A percentile compares a stretch with the other conserved stretches of the same genome.
Evolutionary conservation across 2,329 filamentous ascomycete species (phyloP).

Genomic region (Paramyrothecium sp.): DNA sequence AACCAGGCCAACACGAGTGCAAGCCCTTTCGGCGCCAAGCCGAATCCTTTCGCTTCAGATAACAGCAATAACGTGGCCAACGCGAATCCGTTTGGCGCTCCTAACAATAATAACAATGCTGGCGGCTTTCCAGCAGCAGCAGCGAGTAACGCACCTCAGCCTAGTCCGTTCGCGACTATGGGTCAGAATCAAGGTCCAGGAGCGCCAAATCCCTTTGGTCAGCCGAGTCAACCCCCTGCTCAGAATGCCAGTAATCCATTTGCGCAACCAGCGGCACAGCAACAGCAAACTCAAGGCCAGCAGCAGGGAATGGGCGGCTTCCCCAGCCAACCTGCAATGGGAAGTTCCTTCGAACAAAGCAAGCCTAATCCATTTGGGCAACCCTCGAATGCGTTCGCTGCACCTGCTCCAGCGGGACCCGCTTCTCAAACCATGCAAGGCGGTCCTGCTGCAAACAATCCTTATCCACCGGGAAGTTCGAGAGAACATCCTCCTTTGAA

Average conservation of each 20-base stretch:
- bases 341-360: conserved; percentile 21
- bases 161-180: not conserved
- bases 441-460: conserved; percentile 21
- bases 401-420: conserved; percentile 9
- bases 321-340: not conserved
- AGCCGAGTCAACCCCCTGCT: conserved; percentile 14
- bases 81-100: not conserved
- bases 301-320: conserved; percentile 9
- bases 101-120: conserved; percentile 10
- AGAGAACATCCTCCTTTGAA: conserved; percentile 43
- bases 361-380: conserved; percentile 22
- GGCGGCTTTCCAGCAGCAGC: conserved; percentile 1
- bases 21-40: conserved; percentile 7
- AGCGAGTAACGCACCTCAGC: not conserved
- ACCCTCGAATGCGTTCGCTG: conserved; percentile 21
- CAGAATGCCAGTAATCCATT: conserved; percentile 23
- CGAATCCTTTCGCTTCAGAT: conserved; percentile 16
- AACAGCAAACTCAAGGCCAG: conserved; percentile 15
- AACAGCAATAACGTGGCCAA: conserved; percentile 5
- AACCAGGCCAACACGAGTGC: conserved; percentile 10
- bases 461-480: conserved; percentile 43
- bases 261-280: conserved; percentile 17
- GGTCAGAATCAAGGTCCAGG: conserved; percentile 6
- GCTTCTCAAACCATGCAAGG: conserved; percentile 7
- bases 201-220: conserved; percentile 22